These are phyloP conservation scores for Iberis pinnata DNA, from an alignment of 345 rosid genomes.

Conservation along the genomic window DNA sequence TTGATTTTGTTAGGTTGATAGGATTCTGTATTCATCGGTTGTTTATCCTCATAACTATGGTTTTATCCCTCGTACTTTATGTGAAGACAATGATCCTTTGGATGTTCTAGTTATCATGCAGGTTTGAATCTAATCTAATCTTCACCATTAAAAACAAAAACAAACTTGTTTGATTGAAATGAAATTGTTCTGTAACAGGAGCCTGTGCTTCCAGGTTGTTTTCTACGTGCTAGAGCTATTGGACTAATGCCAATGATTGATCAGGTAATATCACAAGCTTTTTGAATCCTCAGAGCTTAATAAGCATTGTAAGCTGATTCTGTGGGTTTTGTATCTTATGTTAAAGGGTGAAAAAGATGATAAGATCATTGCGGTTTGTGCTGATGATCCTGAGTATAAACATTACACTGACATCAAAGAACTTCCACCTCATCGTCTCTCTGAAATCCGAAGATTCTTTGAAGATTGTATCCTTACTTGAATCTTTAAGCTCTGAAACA, in stretches of 20 bases:
- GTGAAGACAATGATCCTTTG: slow-evolving; percentile 97
- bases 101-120: slow-evolving; percentile 98
- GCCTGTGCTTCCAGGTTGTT: slow-evolving; percentile 96
- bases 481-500: not conserved
- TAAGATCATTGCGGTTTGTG: slow-evolving; percentile 95
- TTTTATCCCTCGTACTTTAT: slow-evolving; percentile 89
- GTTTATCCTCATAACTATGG: slow-evolving; percentile 99
- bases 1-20: slow-evolving; percentile 57
- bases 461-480: slow-evolving; percentile 79
- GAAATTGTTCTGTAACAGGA: slow-evolving; percentile 34
- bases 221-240: slow-evolving; percentile 84
- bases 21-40: slow-evolving; percentile 89
- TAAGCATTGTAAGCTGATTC: too few relatives aligned
- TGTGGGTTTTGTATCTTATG: too few relatives aligned
- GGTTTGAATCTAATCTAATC: slow-evolving; percentile 35
- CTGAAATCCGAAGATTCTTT: slow-evolving; percentile 93
- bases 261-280: slow-evolving; percentile 35
- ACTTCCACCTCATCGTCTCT: slow-evolving; percentile 92
- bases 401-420: slow-evolving; percentile 84
- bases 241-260: slow-evolving; percentile 40
- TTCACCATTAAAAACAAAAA: not conserved
- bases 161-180: not conserved
- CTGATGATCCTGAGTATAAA: slow-evolving; percentile 91
- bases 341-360: slow-evolving; percentile 93
- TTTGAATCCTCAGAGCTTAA: too few relatives aligned